Evolutionary conservation across 2,329 filamentous ascomycete genomes (phyloP).

Genomic region (Elsinoe australis): DNA sequence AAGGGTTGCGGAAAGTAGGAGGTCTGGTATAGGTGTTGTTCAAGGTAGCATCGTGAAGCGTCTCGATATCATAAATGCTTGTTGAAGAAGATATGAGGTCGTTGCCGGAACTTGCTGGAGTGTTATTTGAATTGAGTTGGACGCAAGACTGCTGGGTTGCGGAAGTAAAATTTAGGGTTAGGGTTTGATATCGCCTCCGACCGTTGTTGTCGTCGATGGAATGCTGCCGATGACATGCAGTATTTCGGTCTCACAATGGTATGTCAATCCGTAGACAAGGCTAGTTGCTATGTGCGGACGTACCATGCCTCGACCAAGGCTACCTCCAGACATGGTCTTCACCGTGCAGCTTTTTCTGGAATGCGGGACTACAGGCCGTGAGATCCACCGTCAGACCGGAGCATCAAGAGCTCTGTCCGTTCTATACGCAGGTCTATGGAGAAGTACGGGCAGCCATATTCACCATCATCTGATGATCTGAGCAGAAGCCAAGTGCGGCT

Average conservation of each 20-base stretch:
- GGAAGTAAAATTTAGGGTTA: too few species aligned
- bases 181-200: too few species aligned
- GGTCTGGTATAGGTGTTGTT: neutral
- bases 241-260: too few species aligned
- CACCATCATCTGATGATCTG: neutral
- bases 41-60: neutral
- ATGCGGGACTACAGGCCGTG: neutral
- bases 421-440: neutral
- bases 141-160: too few species aligned
- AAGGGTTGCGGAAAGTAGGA: neutral
- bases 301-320: neutral
- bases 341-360: conserved; percentile 1
- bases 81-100: too few species aligned
- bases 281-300: too few species aligned
- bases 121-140: too few species aligned
- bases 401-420: neutral
- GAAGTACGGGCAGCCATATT: neutral
- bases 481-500: neutral
- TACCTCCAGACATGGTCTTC: neutral
- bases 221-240: too few species aligned
- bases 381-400: neutral
- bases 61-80: neutral
- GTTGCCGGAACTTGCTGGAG: too few species aligned
- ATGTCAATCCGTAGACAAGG: too few species aligned
- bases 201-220: too few species aligned